Conservation (phyloP, 768 basidiomycete species). For the Kwoniella dendrophila region DNA sequence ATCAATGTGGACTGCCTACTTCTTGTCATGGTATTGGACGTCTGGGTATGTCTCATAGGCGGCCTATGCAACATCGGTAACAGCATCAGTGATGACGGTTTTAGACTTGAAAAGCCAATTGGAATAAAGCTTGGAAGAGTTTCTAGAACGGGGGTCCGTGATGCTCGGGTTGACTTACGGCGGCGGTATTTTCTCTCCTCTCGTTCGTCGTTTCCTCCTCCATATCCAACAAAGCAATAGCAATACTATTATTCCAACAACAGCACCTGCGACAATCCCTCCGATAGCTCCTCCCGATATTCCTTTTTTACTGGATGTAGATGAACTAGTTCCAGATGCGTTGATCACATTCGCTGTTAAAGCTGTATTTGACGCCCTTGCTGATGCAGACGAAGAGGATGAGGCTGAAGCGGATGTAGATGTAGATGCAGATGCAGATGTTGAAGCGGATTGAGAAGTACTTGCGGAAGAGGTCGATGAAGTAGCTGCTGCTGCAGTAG, state of each 20-base stretch:
- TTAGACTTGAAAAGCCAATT: no score
- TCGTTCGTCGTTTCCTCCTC: constrained; percentile 30
- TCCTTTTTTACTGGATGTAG: constrained; percentile 9
- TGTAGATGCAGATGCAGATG: constrained; percentile 10
- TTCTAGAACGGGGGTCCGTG: no score
- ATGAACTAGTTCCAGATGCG: not conserved
- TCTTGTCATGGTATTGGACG: not conserved
- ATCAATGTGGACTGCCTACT: constrained; percentile 21
- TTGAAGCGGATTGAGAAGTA: constrained; percentile 13
- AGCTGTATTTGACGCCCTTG: constrained; percentile 60
- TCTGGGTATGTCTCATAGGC: constrained; percentile 41
- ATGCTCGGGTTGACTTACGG: constrained; percentile 32
- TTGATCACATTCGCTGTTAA: constrained; percentile 64
- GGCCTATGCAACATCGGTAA: constrained; percentile 23
- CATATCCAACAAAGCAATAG: constrained; percentile 24
- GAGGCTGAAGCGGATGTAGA: constrained; percentile 63
- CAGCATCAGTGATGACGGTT: not conserved
- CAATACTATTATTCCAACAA: constrained; percentile 37
- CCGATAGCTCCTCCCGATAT: constrained; percentile 48
- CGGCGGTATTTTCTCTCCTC: constrained; percentile 40
- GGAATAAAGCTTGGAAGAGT: no score
- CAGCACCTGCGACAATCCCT: constrained; percentile 48
- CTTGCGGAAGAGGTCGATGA: constrained; percentile 19
- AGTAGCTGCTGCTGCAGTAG: constrained; percentile 18
- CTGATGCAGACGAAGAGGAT: constrained; percentile 27